Evolutionary conservation across 1,139 yeast genomes (phyloP).

Genomic region (Kurtzmaniella quercitrusa): DNA sequence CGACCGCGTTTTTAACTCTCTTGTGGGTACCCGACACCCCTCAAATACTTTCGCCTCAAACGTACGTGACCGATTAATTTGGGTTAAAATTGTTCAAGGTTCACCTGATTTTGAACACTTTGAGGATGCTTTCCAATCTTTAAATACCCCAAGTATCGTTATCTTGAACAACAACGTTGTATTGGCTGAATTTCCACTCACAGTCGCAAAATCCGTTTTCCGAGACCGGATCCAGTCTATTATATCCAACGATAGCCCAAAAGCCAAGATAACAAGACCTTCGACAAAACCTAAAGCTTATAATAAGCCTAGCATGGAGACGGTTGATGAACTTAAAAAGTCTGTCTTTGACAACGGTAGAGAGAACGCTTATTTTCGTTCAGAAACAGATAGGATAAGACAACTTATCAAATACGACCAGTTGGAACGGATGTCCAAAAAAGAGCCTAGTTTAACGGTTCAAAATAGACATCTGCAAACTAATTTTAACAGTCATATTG

Average conservation of each 20-base stretch:
- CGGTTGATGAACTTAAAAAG: not conserved
- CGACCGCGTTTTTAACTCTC: conserved; percentile 4
- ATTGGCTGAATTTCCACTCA: conserved; percentile 37
- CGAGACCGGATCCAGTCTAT: conserved; percentile 18
- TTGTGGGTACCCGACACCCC: not conserved
- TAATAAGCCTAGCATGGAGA: not conserved
- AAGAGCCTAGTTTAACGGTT: conserved; percentile 2
- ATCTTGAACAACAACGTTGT: conserved; percentile 45
- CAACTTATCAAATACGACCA: conserved; percentile 52
- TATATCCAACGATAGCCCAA: conserved; percentile 8
- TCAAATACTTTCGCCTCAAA: conserved; percentile 2
- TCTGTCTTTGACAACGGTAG: conserved; percentile 20
- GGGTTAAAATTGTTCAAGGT: conserved; percentile 42
- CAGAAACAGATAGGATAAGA: conserved; percentile 47
- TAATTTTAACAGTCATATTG: no score
- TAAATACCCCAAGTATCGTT: conserved; percentile 45
- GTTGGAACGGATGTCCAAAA: conserved; percentile 32
- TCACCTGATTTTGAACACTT: conserved; percentile 47
- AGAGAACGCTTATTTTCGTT: conserved; percentile 11
- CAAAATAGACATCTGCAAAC: no score
- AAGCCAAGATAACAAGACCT: not conserved
- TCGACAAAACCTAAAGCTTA: not conserved
- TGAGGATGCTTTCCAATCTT: conserved; percentile 45
- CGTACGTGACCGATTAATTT: conserved; percentile 24
- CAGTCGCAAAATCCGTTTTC: conserved; percentile 20